These are phyloP conservation scores for Allantophomopsis lycopodina DNA, from an alignment of 2,329 filamentous ascomycete genomes.

Conservation along the genomic window DNA sequence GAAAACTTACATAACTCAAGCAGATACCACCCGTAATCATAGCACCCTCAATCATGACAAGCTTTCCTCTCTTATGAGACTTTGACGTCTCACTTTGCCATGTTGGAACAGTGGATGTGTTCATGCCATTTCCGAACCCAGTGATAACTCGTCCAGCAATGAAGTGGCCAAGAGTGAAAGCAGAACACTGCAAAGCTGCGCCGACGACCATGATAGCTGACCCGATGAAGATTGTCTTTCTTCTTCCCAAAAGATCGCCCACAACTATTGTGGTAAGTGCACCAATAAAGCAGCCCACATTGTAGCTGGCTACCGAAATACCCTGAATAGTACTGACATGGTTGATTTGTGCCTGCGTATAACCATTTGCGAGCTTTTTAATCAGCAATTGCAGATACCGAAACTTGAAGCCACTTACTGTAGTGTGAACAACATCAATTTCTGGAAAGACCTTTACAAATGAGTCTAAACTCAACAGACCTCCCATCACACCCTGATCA, in stretches of 20 bases:
- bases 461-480: conserved; percentile 50
- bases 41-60: conserved; percentile 46
- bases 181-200: conserved; percentile 26
- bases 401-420: neutral
- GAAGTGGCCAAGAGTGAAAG: conserved; percentile 34
- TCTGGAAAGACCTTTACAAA: conserved; percentile 41
- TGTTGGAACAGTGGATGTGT: conserved; percentile 35
- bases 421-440: conserved; percentile 28
- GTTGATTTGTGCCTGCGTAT: conserved; percentile 1
- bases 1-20: conserved; percentile 27
- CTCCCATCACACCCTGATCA: conserved; percentile 64
- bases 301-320: conserved; percentile 41
- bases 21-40: conserved; percentile 42
- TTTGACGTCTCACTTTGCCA: conserved; percentile 48
- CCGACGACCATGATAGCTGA: conserved; percentile 44
- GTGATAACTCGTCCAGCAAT: conserved; percentile 36
- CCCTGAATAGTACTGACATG: conserved; percentile 20
- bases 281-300: conserved; percentile 43
- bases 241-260: conserved; percentile 43
- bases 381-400: no score
- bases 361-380: conserved; percentile 2
- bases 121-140: conserved; percentile 35
- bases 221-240: conserved; percentile 39
- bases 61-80: conserved; percentile 41
- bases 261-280: conserved; percentile 30